These are phyloP conservation scores for Penicillium hesseltinei DNA, from an alignment of 2,329 filamentous ascomycete species.

Conservation along the genomic window DNA sequence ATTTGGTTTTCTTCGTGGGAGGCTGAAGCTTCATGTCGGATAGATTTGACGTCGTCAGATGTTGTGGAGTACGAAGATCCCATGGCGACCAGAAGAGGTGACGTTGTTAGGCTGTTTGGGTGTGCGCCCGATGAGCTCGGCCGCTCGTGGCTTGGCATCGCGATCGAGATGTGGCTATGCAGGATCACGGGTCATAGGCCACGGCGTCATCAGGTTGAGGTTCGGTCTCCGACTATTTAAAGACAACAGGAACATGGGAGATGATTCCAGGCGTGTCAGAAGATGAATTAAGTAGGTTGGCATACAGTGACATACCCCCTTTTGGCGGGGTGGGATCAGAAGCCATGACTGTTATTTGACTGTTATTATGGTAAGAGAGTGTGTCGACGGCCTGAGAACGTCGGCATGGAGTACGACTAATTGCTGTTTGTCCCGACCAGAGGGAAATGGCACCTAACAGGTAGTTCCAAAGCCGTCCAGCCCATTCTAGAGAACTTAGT, in stretches of 20 bases:
- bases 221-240: conserved; percentile 58
- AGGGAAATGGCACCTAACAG: too few species aligned
- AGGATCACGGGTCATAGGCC: conserved; percentile 29
- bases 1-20: neutral
- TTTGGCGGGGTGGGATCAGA: conserved; percentile 31
- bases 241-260: conserved; percentile 73
- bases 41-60: neutral
- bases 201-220: conserved; percentile 48
- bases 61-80: neutral
- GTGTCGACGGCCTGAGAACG: neutral
- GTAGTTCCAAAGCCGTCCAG: too few species aligned
- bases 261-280: conserved; percentile 60
- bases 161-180: neutral
- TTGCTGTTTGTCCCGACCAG: too few species aligned
- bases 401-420: neutral
- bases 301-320: conserved; percentile 71
- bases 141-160: neutral
- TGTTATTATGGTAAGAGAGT: neutral
- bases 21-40: neutral
- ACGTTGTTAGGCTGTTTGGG: neutral
- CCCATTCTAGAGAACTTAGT: too few species aligned
- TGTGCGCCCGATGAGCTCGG: neutral
- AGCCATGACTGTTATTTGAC: conserved; percentile 24
- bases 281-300: conserved; percentile 68
- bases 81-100: neutral